Conservation (phyloP, 1,284 basidiomycete genomes). For the Trichosporon coremiiforme region DNA sequence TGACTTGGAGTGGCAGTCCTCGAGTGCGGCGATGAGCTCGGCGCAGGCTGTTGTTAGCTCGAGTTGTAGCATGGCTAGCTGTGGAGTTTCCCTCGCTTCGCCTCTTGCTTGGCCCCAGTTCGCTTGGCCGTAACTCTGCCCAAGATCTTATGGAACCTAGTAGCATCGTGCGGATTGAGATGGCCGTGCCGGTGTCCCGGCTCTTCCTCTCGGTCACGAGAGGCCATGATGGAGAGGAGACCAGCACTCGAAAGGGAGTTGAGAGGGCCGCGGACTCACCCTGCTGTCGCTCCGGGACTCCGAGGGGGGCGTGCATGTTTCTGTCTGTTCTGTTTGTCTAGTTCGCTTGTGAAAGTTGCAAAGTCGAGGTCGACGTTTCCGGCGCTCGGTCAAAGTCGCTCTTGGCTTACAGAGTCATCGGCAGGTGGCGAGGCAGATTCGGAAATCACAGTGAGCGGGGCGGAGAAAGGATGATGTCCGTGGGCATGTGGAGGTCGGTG, state of each 20-base stretch:
- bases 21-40: conserved; percentile 51
- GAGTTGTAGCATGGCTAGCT: not conserved
- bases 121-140: too few relatives aligned
- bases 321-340: not conserved
- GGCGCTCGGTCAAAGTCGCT: conserved; percentile 19
- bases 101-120: not conserved
- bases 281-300: conserved; percentile 47
- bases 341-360: not conserved
- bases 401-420: not conserved
- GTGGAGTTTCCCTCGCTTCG: not conserved
- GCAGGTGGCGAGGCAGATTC: conserved; percentile 14
- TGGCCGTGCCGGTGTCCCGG: not conserved
- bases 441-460: conserved; percentile 7
- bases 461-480: not conserved
- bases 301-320: conserved; percentile 52
- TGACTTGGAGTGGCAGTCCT: conserved; percentile 50
- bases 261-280: conserved; percentile 34
- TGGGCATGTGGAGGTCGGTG: conserved; percentile 3
- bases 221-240: too few relatives aligned
- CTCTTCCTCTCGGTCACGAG: too few relatives aligned
- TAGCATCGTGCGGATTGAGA: too few relatives aligned
- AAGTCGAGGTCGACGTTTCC: not conserved
- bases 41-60: conserved; percentile 43
- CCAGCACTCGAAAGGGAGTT: too few relatives aligned
- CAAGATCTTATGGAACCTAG: too few relatives aligned